Conservation (phyloP, 2,329 filamentous ascomycete genomes). For the Xylaria sp. region DNA sequence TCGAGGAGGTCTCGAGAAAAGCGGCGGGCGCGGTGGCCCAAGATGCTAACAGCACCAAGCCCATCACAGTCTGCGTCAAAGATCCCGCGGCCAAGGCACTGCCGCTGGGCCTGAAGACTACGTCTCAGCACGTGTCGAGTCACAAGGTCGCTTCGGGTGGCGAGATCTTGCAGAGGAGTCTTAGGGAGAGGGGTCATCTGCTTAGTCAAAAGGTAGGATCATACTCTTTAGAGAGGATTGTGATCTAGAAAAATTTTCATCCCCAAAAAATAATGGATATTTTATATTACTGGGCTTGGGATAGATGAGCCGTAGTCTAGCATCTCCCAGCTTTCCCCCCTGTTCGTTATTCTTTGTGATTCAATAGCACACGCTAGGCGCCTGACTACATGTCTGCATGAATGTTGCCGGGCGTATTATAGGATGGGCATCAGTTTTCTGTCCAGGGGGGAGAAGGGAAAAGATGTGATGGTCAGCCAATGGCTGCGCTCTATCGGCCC, state of each 20-base stretch:
- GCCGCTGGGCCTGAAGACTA: slow-evolving; percentile 77
- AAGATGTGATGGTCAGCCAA: neutral
- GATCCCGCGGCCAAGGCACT: slow-evolving; percentile 62
- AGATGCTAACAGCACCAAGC: slow-evolving; percentile 53
- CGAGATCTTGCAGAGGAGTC: slow-evolving; percentile 74
- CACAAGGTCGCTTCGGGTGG: slow-evolving; percentile 74
- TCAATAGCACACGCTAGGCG: neutral
- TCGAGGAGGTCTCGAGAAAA: slow-evolving; percentile 51
- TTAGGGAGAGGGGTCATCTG: slow-evolving; percentile 79
- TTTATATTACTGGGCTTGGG: neutral
- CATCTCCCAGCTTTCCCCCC: neutral
- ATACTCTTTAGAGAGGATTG: slow-evolving; percentile 84
- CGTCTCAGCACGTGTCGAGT: slow-evolving; percentile 57
- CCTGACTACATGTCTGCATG: neutral
- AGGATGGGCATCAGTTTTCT: neutral
- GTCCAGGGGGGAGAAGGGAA: neutral
- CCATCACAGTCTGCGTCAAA: slow-evolving; percentile 57
- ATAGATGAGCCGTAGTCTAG: neutral
- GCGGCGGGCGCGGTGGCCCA: slow-evolving; percentile 22
- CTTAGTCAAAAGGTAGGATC: slow-evolving; percentile 81
- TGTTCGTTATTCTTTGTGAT: neutral
- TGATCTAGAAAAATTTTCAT: slow-evolving; percentile 58
- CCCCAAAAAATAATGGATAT: neutral
- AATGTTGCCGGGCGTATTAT: neutral
- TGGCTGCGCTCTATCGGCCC: neutral